Base-by-base conservation (phyloP, 176 grass and related monocot genomes). In the Oryza meyeriana region DNA sequence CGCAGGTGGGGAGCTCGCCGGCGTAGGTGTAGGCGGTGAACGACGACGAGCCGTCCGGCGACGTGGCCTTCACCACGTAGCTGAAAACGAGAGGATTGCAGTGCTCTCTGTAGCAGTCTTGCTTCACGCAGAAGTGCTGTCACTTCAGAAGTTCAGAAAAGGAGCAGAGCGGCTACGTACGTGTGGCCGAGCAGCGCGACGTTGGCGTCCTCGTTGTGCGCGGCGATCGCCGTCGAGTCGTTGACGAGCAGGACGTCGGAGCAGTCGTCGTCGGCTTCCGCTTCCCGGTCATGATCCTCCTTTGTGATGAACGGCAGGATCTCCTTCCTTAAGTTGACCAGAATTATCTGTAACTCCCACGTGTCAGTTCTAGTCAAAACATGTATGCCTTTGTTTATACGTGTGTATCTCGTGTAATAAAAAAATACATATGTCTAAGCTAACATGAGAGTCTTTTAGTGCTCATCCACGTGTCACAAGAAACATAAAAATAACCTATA, bases 1-100 rank as follows among this genome's bases (percentile, higher is more conserved):
- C 96, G 81, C 90, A 91, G 76, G 84, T 98, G 3, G 93, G 90
- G 34, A 98, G 93, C 86, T 98, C 90, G 50, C 96, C 93, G 32
- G 93, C 89, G 42, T 81, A 93, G 22, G 90, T 90, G 75, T 91
- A 98, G 55, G 90, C 96, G 45, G 93, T 85, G 83, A 98, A 91
- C 30, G 89, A 91, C 7, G 79, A 26, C 10, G 73, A 12, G 74
- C 96, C 89, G 81, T 81, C 86, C 59, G 84, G 79, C 78, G 85
- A 66, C 55, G 61, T 71, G 24, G 88, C 90, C 81, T 41, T 84
- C 76, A 91, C 92, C 40, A 98, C 59, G 76, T 88, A 97, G 1
- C 94, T 97, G 74, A 42, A 27, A 6, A 1, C 22, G 8, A 33
- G 39, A 30, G 1, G 20, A 16, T 22, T 22, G 22, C 39, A 63